These are phyloP conservation scores for Fallopia convolvulus DNA, from an alignment of 148 eudicot genomes.

Conservation along the genomic window DNA sequence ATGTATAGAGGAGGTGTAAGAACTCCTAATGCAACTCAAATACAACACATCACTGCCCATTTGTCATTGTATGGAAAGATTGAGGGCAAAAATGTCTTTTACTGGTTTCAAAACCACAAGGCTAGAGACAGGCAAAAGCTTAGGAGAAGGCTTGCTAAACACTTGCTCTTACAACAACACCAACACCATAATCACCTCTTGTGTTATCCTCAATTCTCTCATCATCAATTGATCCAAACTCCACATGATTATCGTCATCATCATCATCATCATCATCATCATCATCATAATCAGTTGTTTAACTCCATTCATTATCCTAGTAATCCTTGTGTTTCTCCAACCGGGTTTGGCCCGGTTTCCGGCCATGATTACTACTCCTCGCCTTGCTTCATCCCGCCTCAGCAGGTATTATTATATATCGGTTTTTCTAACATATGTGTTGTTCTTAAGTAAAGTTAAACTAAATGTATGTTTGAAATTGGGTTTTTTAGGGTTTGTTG, in stretches of 20 bases:
- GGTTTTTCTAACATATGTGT: no score
- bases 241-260: background rate
- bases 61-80: constrained; percentile 70
- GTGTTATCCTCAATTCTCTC: background rate
- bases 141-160: constrained; percentile 15
- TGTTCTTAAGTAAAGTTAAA: no score
- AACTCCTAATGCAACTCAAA: constrained; percentile 70
- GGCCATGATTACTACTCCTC: background rate
- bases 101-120: constrained; percentile 95
- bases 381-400: background rate
- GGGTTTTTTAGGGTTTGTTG: no score
- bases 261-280: background rate
- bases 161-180: constrained; percentile 8
- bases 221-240: background rate
- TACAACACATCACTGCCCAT: constrained; percentile 76
- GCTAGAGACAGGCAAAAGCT: constrained; percentile 82
- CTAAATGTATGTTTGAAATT: no score
- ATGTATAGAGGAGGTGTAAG: constrained; percentile 66
- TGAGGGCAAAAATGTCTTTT: constrained; percentile 83
- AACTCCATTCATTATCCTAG: background rate
- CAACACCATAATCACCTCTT: background rate
- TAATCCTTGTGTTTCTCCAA: background rate
- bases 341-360: background rate
- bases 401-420: background rate
- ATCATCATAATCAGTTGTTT: no score